These are phyloP conservation scores for Coffea canephora DNA, from an alignment of 257 asterid species.

Conservation along the genomic window DNA sequence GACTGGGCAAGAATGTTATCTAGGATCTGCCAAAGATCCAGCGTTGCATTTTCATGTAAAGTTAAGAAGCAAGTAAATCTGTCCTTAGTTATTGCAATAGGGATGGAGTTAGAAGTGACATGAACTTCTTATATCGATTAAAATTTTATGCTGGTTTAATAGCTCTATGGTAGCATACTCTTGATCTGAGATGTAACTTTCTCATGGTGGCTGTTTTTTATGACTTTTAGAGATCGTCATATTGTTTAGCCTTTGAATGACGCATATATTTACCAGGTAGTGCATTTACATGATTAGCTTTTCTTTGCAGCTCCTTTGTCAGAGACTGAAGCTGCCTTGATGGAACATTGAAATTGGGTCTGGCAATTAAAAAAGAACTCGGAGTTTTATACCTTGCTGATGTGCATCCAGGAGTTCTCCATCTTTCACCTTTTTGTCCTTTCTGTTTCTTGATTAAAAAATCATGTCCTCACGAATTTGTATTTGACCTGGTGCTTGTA, in stretches of 20 bases:
- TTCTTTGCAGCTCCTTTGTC: conserved; percentile 89
- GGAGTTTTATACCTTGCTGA: conserved; percentile 24
- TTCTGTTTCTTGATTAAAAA: conserved; percentile 14
- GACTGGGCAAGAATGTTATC: background rate
- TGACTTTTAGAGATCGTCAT: background rate
- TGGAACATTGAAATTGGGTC: conserved; percentile 63
- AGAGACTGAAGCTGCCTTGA: conserved; percentile 92
- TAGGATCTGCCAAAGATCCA: background rate
- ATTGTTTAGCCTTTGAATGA: background rate
- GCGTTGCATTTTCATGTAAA: background rate
- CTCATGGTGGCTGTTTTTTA: background rate
- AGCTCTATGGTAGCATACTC: background rate
- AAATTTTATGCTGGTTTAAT: background rate
- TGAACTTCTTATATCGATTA: background rate
- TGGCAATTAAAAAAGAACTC: background rate
- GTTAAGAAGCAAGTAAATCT: background rate
- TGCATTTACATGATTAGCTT: conserved; percentile 18
- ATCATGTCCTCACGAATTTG: conserved; percentile 3
- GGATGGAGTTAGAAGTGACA: background rate
- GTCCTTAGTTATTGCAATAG: no score
- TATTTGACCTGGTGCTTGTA: conserved; percentile 8
- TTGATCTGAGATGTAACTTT: conserved; percentile 1
- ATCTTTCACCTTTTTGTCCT: conserved; percentile 12
- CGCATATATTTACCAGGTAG: conserved; percentile 3
- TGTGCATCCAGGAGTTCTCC: conserved; percentile 28